Percentiles rank a stretch among this genome's conserved stretches.
Conservation (phyloP, 208 protist species). For the Trichomonas tenax region DNA sequence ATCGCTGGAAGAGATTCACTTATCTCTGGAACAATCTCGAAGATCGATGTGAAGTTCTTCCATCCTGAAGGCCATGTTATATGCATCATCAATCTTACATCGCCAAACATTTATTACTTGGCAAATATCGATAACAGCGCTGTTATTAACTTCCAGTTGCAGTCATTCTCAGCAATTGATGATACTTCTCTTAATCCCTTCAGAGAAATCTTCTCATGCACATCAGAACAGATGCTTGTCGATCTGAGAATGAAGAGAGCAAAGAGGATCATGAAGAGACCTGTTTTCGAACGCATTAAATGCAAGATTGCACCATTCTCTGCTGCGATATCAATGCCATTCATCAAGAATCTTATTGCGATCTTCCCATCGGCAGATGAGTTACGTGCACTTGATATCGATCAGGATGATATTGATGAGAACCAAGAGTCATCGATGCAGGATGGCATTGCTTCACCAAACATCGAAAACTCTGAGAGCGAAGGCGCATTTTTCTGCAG, state of each 20-base stretch:
- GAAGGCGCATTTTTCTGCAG: neutral
- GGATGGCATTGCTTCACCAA: neutral
- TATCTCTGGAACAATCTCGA: neutral
- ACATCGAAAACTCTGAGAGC: neutral
- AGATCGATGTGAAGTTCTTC: neutral
- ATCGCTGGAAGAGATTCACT: neutral
- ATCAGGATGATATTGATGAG: neutral
- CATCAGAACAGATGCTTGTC: neutral
- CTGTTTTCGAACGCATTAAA: neutral
- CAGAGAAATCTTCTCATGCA: neutral
- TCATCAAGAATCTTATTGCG: neutral
- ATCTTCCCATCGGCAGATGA: neutral
- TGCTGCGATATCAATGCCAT: neutral
- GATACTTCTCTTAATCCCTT: neutral
- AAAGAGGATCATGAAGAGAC: neutral
- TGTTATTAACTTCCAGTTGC: neutral
- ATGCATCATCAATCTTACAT: neutral
- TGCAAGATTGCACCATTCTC: neutral
- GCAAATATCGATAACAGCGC: neutral
- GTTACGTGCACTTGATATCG: neutral
- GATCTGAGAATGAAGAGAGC: neutral
- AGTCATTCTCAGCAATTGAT: neutral
- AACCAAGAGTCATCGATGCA: neutral
- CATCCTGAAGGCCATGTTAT: too few species aligned
- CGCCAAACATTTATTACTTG: neutral